Evolutionary conservation across 2,329 filamentous ascomycete genomes (phyloP), one percentile per base, ranked within the genome.

Genomic region (Alternaria ventricosa): DNA sequence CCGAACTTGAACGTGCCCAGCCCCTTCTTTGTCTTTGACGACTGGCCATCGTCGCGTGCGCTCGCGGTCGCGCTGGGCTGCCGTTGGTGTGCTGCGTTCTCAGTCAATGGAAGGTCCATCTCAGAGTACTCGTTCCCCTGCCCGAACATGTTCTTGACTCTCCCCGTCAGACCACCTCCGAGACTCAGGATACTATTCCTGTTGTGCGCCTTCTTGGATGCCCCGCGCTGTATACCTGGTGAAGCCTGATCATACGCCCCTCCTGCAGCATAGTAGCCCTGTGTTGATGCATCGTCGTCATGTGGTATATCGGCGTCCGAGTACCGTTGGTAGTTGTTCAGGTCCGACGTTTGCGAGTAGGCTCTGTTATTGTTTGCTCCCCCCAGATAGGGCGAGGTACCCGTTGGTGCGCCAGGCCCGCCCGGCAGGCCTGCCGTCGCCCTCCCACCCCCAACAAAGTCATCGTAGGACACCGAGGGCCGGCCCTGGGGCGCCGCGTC

Each of bases 61-160:
- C 80, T 77, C 79, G 76, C 76, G 67, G 80, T 76, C 65, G 76
- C 76, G 69, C 81, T 78, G 63, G 82, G 58, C 46, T 72, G 73
- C 30, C 72, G 69, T 49, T 74, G 82, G 71, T 85, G 83, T 51
- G 85, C 86, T 57, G 85, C 87, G 50, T 90, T 83, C 78, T 98
- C 93, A 6, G 95, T 98, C 80, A 99, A 85, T 13, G 96, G 96
- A 58, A 99, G 85, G 78, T 99, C 95, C 96, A 99, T 99, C 82
- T 98, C 96, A 33, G 95, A 97, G 81, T 99, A 98, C 67, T 92
- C 87, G 22, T 87, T 86, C 10, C 89, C 91, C 89, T 97, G 94
- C 57, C 96, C 95, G 65, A 99, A 83, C 86, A 92, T 93, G 78
- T 92, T 94, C 84, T 97, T 98, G 45, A 95, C 91, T 75, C 87